Evolutionary conservation across 371 early-diverging fungal species (phyloP).

Genomic region (Mucor mucedo): DNA sequence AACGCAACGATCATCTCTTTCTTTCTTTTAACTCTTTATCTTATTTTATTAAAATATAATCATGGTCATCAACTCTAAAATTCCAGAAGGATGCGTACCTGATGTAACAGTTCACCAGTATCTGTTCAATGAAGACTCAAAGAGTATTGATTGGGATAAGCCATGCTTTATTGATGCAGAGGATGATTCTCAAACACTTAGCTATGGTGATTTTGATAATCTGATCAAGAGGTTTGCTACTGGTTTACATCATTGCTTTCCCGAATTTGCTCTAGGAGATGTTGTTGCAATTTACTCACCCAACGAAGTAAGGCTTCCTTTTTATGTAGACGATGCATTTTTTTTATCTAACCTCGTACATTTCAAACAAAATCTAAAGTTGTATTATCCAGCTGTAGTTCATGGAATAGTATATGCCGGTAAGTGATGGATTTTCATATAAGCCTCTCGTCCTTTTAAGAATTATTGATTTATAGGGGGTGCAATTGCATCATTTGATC

Average conservation of each 20-base stretch:
- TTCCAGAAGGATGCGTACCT: not conserved
- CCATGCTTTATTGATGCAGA: conserved; percentile 7
- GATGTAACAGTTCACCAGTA: not conserved
- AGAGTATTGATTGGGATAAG: conserved; percentile 1
- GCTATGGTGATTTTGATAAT: conserved; percentile 1
- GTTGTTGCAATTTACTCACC: conserved; percentile 70
- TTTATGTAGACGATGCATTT: too few relatives aligned
- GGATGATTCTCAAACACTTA: not conserved
- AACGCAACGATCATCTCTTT: not conserved
- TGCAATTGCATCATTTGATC: conserved; percentile 64
- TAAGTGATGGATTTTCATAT: not conserved
- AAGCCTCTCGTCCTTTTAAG: too few relatives aligned
- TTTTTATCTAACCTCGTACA: too few relatives aligned
- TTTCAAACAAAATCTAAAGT: not conserved
- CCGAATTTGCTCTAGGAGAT: conserved; percentile 59
- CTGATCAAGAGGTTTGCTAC: conserved; percentile 11
- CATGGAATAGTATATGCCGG: conserved; percentile 7
- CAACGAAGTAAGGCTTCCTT: conserved; percentile 36
- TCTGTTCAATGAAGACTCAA: conserved; percentile 1
- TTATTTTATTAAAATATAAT: not conserved
- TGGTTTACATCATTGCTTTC: conserved; percentile 10
- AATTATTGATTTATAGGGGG: conserved; percentile 50
- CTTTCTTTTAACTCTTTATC: not conserved
- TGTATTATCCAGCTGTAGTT: conserved; percentile 16
- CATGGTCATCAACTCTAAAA: not conserved